Evolutionary conservation across 2,329 filamentous ascomycete genomes (phyloP).

Genomic region (Paramyrothecium roridum): DNA sequence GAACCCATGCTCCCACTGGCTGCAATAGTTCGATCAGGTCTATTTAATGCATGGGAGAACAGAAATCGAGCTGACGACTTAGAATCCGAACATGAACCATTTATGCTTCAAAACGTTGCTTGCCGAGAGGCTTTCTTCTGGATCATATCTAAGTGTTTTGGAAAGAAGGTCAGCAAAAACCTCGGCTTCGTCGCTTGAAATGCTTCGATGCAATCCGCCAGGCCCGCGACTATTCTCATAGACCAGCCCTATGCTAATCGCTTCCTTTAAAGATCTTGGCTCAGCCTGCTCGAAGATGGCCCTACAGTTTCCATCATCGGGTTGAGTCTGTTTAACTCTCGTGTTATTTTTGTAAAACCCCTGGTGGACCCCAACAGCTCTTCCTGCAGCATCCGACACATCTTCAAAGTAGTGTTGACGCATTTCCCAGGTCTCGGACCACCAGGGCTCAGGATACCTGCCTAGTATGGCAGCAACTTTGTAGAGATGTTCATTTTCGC

Average conservation of each 20-base stretch:
- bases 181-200: not conserved
- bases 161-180: not conserved
- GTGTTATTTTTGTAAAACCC: not conserved
- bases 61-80: too few relatives aligned
- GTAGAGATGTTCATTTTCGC: slow-evolving; percentile 17
- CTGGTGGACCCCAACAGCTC: slow-evolving; percentile 3
- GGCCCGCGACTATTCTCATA: not conserved
- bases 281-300: not conserved
- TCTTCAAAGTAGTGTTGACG: slow-evolving; percentile 16
- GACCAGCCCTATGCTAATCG: not conserved
- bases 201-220: not conserved
- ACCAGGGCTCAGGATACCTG: slow-evolving; percentile 24
- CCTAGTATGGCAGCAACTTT: slow-evolving; percentile 18
- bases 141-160: not conserved
- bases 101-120: not conserved
- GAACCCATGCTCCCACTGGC: too few relatives aligned
- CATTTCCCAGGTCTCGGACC: slow-evolving; percentile 19
- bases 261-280: not conserved
- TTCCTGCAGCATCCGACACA: slow-evolving; percentile 9
- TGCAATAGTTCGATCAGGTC: too few relatives aligned
- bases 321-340: not conserved
- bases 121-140: not conserved
- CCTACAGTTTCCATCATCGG: not conserved
- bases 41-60: too few relatives aligned
- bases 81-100: not conserved